Evolutionary conservation across 768 basidiomycete species (phyloP).

Genomic region (Suillus sp.): DNA sequence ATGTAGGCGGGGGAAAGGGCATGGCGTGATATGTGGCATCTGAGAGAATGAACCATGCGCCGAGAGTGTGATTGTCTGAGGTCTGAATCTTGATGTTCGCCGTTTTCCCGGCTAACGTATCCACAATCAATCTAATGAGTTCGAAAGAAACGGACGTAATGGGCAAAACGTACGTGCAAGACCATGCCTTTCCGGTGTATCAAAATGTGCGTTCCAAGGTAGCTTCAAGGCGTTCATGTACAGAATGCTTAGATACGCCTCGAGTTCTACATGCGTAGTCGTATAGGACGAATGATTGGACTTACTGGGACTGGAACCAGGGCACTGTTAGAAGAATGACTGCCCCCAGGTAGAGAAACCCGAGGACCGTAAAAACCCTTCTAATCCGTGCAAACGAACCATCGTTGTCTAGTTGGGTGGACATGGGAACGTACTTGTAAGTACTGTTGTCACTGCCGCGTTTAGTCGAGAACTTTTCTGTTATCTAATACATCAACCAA

Average conservation of each 20-base stretch:
- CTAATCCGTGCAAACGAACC: slow-evolving; percentile 32
- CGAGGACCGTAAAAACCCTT: slow-evolving; percentile 41
- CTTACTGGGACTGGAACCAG: slow-evolving; percentile 71
- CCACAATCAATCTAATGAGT: not conserved
- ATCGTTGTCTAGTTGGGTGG: not conserved
- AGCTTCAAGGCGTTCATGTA: slow-evolving; percentile 70
- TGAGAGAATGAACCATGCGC: slow-evolving; percentile 84
- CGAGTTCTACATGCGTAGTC: slow-evolving; percentile 21
- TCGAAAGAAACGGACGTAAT: not conserved
- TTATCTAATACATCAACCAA: not conserved
- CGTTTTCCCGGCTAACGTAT: slow-evolving; percentile 68
- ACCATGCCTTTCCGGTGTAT: slow-evolving; percentile 75
- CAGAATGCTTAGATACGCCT: slow-evolving; percentile 41
- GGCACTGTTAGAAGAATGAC: slow-evolving; percentile 61
- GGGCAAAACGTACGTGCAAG: slow-evolving; percentile 64
- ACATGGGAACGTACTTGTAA: not conserved
- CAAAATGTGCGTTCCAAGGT: slow-evolving; percentile 65
- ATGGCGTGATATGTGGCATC: slow-evolving; percentile 61
- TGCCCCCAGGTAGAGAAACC: slow-evolving; percentile 53
- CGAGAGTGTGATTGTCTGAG: slow-evolving; percentile 75
- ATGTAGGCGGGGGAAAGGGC: slow-evolving; percentile 39
- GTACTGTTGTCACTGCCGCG: not conserved
- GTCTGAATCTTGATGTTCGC: slow-evolving; percentile 71
- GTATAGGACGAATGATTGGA: slow-evolving; percentile 15
- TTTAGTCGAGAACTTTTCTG: not conserved